Evolutionary conservation across 441 rosid genomes (phyloP).

Genomic region (Arabidopsis hybrid): DNA sequence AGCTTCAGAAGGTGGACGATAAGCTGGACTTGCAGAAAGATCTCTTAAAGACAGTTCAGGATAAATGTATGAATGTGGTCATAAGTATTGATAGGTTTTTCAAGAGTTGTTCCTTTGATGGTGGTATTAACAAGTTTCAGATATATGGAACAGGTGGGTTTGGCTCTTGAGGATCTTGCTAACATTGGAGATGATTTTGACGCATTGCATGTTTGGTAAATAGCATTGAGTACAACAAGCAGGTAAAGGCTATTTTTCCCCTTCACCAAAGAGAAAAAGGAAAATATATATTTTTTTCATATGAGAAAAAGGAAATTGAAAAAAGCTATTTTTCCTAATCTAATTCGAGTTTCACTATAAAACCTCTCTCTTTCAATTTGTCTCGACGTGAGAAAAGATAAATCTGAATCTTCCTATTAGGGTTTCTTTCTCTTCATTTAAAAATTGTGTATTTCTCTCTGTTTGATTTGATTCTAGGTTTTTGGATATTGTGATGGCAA

Average conservation of each 20-base stretch:
- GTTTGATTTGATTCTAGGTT: slow-evolving; percentile 48
- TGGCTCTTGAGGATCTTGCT: slow-evolving; percentile 67
- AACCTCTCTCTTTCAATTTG: no score
- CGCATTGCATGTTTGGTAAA: slow-evolving; percentile 52
- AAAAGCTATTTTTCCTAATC: no score
- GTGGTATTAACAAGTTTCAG: slow-evolving; percentile 25
- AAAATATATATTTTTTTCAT: no score
- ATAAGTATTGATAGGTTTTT: not conserved
- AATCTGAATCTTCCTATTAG: no score
- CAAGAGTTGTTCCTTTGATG: slow-evolving; percentile 5
- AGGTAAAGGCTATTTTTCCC: no score
- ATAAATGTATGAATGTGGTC: slow-evolving; percentile 60
- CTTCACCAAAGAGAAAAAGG: no score
- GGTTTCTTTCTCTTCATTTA: no score
- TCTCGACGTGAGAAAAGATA: no score
- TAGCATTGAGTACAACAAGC: no score
- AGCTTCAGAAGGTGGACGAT: slow-evolving; percentile 73
- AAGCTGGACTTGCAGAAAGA: slow-evolving; percentile 86
- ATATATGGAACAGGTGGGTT: slow-evolving; percentile 62
- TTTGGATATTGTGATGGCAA: slow-evolving; percentile 56
- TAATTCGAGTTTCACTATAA: no score
- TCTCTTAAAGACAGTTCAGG: slow-evolving; percentile 73
- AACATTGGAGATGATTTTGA: slow-evolving; percentile 69
- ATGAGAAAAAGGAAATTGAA: no score
- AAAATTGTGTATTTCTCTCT: not conserved